Percentiles rank a stretch among this genome's conserved stretches.
Conservation (phyloP, 1,284 basidiomycete species). For the Golubevia pallescens region DNA sequence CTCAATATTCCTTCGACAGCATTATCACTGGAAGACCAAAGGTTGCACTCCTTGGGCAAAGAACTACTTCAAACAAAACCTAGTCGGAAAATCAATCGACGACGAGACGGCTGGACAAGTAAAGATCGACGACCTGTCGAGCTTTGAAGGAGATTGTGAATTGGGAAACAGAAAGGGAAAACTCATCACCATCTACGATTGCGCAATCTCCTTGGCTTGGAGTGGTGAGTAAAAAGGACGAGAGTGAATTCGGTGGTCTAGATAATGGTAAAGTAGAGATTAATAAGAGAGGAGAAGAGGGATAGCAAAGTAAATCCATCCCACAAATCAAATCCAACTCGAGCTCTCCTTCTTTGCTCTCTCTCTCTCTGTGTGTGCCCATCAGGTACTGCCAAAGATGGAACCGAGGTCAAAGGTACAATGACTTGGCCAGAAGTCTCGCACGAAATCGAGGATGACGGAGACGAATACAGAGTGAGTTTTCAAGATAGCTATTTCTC, state of each 20-base stretch:
- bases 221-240: not conserved
- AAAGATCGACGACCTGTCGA: conserved; percentile 36
- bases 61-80: conserved; percentile 45
- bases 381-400: conserved; percentile 34
- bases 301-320: too few relatives aligned
- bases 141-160: conserved; percentile 48
- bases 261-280: not conserved
- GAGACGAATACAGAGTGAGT: conserved; percentile 41
- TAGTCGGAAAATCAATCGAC: conserved; percentile 38
- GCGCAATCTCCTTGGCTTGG: conserved; percentile 23
- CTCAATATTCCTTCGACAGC: conserved; percentile 21
- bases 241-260: not conserved
- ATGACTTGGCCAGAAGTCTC: conserved; percentile 59
- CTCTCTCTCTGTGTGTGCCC: conserved; percentile 5
- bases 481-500: not conserved
- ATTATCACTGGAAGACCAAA: conserved; percentile 64
- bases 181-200: conserved; percentile 63
- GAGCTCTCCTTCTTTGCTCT: not conserved
- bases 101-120: conserved; percentile 27
- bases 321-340: too few relatives aligned
- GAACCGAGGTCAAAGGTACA: conserved; percentile 40
- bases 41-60: conserved; percentile 59
- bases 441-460: conserved; percentile 59
- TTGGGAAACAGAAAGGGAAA: conserved; percentile 22
- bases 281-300: too few relatives aligned